phyloP scores from a whole-genome alignment of 1,284 basidiomycete genomes.

The Rhodotorula sp. region DNA sequence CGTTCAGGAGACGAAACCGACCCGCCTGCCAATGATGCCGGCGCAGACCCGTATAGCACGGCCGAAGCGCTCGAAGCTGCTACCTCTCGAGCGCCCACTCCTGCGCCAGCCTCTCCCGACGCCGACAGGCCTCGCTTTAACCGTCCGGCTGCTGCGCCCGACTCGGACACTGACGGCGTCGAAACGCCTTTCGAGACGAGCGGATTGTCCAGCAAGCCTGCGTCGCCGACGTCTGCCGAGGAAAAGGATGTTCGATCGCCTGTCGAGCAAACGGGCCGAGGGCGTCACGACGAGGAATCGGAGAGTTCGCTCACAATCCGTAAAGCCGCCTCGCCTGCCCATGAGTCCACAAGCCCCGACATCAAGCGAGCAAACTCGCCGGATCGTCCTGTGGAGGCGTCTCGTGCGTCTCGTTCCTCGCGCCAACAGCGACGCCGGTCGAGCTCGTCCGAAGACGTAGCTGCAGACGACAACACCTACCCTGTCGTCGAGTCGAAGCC shows the following conservation, averaged over 20 bases:
- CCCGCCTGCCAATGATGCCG: slow-evolving; percentile 1
- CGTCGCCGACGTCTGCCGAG: background rate
- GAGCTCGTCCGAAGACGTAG: background rate
- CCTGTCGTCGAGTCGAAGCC: slow-evolving; percentile 27
- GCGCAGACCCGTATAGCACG: slow-evolving; percentile 18
- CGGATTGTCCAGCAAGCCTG: background rate
- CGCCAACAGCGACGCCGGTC: background rate
- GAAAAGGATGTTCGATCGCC: no score
- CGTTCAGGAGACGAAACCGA: slow-evolving; percentile 18
- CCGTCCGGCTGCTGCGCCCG: slow-evolving; percentile 15
- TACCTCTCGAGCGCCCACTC: background rate
- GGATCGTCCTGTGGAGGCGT: no score
- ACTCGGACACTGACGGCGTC: background rate
- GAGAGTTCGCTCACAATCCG: background rate
- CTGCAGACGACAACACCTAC: background rate
- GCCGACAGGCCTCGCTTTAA: slow-evolving; percentile 17
- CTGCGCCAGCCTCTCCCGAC: background rate
- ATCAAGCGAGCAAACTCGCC: no score
- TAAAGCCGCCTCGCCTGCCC: no score
- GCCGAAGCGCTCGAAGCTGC: slow-evolving; percentile 13
- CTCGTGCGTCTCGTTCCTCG: background rate
- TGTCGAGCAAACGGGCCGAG: background rate
- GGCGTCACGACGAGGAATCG: background rate
- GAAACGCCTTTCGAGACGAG: slow-evolving; percentile 2
- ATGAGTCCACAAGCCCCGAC: no score